Conservation (phyloP, 2,329 filamentous ascomycete species). For the Phialophora macrospora region DNA sequence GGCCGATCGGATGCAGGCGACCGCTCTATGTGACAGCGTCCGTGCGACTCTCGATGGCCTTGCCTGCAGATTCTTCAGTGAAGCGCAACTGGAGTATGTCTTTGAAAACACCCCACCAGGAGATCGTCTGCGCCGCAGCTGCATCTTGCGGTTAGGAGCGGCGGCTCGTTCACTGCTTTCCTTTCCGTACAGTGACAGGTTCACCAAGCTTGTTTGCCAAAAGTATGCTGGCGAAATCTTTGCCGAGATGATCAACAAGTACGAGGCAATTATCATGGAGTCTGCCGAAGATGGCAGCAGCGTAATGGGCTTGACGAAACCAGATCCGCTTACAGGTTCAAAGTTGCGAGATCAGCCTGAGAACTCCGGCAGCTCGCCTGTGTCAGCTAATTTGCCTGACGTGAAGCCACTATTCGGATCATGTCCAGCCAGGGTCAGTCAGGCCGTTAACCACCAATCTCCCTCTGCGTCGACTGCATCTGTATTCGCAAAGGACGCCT, state of each 20-base stretch:
- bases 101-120: conserved; percentile 9
- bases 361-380: too few relatives aligned
- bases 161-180: not conserved
- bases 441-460: too few relatives aligned
- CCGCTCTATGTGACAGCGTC: conserved; percentile 1
- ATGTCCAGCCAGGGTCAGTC: too few relatives aligned
- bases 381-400: too few relatives aligned
- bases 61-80: not conserved
- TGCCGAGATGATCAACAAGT: conserved; percentile 8
- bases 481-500: too few relatives aligned
- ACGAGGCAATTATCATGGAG: not conserved
- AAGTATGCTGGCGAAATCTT: conserved; percentile 14
- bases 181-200: not conserved
- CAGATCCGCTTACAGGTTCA: not conserved
- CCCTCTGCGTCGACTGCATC: too few relatives aligned
- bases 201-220: not conserved
- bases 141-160: not conserved
- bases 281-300: not conserved
- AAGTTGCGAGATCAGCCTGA: not conserved
- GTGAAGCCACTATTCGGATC: too few relatives aligned
- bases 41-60: not conserved
- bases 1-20: conserved; percentile 18
- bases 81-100: conserved; percentile 11
- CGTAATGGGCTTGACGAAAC: not conserved
- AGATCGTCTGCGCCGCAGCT: conserved; percentile 7